These are phyloP conservation scores for Puya raimondii DNA, from an alignment of 176 grass and related monocot species.

Conservation along the genomic window DNA sequence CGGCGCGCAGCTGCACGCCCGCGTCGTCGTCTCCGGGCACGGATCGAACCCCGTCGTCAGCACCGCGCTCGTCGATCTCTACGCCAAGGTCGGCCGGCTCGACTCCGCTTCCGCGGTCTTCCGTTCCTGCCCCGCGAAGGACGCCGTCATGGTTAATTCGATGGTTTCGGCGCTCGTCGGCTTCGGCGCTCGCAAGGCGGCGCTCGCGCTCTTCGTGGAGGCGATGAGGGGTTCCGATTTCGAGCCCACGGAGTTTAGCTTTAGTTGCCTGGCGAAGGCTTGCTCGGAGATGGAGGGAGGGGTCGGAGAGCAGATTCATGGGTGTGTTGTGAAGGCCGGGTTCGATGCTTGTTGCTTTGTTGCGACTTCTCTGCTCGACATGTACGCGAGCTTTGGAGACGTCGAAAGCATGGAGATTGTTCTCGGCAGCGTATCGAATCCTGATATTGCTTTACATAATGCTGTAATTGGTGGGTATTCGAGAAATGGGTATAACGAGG, in stretches of 20 bases:
- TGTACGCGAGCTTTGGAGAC: slow-evolving; percentile 28
- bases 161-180: slow-evolving; percentile 23
- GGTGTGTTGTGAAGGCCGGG: slow-evolving; percentile 22
- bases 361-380: slow-evolving; percentile 37
- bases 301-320: slow-evolving; percentile 25
- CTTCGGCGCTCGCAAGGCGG: slow-evolving; percentile 11
- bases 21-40: slow-evolving; percentile 16
- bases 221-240: slow-evolving; percentile 13
- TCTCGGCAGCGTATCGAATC: slow-evolving; percentile 4
- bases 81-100: slow-evolving; percentile 23
- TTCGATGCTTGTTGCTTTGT: slow-evolving; percentile 27
- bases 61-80: slow-evolving; percentile 22
- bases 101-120: slow-evolving; percentile 9
- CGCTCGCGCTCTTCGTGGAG: slow-evolving; percentile 17
- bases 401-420: slow-evolving; percentile 22
- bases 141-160: slow-evolving; percentile 27
- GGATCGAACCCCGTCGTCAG: slow-evolving; percentile 11
- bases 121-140: neutral
- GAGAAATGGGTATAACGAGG: slow-evolving; percentile 19
- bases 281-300: slow-evolving; percentile 27
- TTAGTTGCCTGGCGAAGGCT: slow-evolving; percentile 24
- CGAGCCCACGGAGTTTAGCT: slow-evolving; percentile 26
- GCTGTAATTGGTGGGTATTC: slow-evolving; percentile 29
- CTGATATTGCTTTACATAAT: slow-evolving; percentile 30
- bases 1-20: slow-evolving; percentile 26